phyloP scores from a whole-genome alignment of 305 asterid genomes.

The Lippia alba region DNA sequence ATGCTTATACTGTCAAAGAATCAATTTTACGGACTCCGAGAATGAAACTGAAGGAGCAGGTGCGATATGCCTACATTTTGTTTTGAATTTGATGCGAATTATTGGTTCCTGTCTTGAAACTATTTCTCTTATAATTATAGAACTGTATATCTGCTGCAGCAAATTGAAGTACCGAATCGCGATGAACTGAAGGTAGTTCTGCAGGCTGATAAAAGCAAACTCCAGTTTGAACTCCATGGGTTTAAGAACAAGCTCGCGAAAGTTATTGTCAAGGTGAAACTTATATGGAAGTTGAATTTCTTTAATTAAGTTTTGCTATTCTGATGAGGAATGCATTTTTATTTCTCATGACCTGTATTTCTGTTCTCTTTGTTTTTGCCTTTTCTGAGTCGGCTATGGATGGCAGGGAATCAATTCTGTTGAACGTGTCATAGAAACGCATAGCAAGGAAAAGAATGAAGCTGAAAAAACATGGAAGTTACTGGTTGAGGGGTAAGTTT shows the following conservation, averaged over 20 bases:
- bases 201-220: slow-evolving; percentile 55
- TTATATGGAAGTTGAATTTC: slow-evolving; percentile 26
- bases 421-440: slow-evolving; percentile 73
- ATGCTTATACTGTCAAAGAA: slow-evolving; percentile 69
- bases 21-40: slow-evolving; percentile 69
- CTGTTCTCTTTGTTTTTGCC: not conserved
- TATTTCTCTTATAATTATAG: slow-evolving; percentile 20
- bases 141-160: slow-evolving; percentile 50
- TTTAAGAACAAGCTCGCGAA: slow-evolving; percentile 67
- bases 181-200: slow-evolving; percentile 63
- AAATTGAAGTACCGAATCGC: slow-evolving; percentile 56
- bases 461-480: slow-evolving; percentile 52
- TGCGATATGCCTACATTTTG: slow-evolving; percentile 28
- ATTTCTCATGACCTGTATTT: not conserved
- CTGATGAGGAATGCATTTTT: not conserved
- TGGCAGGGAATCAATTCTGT: slow-evolving; percentile 79
- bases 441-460: slow-evolving; percentile 38
- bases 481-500: slow-evolving; percentile 86
- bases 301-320: not conserved
- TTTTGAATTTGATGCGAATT: slow-evolving; percentile 11
- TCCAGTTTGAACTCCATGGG: slow-evolving; percentile 71
- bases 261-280: slow-evolving; percentile 83
- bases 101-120: slow-evolving; percentile 20
- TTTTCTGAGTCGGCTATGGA: slow-evolving; percentile 12
- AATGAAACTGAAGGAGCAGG: slow-evolving; percentile 81